phyloP scores from a whole-genome alignment of 164 flowering plant species.

The Umbilicus rupestris region DNA sequence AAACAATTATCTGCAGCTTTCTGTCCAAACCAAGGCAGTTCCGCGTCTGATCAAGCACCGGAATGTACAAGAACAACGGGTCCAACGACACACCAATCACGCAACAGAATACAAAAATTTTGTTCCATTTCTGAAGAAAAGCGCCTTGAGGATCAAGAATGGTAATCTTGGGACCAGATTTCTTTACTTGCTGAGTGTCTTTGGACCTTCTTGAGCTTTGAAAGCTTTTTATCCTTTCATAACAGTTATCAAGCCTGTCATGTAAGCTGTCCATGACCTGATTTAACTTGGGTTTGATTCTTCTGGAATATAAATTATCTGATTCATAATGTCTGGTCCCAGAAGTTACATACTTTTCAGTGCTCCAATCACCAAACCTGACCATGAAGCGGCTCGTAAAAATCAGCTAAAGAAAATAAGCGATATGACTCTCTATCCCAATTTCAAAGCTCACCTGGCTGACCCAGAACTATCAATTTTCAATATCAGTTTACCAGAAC shows the following conservation, averaged over 20 bases:
- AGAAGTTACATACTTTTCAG: neutral
- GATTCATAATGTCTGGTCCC: neutral
- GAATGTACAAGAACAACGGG: conserved; percentile 47
- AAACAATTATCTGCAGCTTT: conserved; percentile 39
- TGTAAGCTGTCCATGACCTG: neutral
- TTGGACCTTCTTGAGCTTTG: neutral
- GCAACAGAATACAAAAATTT: neutral
- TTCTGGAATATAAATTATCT: neutral
- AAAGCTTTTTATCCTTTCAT: neutral
- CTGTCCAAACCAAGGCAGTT: conserved; percentile 32
- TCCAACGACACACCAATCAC: neutral
- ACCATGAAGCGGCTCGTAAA: neutral
- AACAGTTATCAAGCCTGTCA: neutral
- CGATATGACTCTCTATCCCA: neutral
- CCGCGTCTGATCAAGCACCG: conserved; percentile 22
- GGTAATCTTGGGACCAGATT: neutral
- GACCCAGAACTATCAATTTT: no score
- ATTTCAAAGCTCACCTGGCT: neutral
- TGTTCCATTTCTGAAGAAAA: conserved; percentile 10
- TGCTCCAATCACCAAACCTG: neutral
- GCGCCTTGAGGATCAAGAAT: conserved; percentile 1
- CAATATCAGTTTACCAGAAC: no score
- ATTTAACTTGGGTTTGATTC: neutral
- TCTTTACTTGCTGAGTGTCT: neutral
- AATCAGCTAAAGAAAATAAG: neutral